Base-by-base conservation (phyloP, 768 basidiomycete species). In the Stropharia rugosoannulata region DNA sequence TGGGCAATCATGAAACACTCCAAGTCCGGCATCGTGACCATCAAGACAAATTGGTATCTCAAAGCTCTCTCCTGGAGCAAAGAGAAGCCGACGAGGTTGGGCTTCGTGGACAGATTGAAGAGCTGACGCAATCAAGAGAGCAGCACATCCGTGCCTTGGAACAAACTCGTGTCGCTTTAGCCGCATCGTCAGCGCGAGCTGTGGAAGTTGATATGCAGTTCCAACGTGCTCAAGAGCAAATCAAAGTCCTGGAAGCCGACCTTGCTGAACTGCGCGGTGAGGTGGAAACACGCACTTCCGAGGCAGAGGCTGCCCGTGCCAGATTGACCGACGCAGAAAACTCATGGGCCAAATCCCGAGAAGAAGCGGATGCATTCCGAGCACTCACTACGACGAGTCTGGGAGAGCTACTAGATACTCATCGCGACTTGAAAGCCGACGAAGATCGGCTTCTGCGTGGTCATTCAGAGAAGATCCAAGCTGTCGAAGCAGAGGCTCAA, bases 321-420 rank as follows among this genome's bases (percentile, higher is more conserved):
- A 79, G 88, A 52, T 72, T 95, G 41, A 75, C 81, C 22, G 92
- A 95, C 51, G 86, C 88, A 41, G 95, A 97, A 73, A 93, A 90
- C 66, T 85, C 89, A 8, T 97, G 94, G 87, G 83, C 90, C 22
- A 90, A 93, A 69, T 93, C 93, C 41, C 85, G 94, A 12, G 90
- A 95, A 72, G 94, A 98, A 75, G 93, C 94, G 2, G 95, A 97
- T 68, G 85, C 89, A 1, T 86, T 95, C 70, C 80, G 94, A 51
- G 88, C 90, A 18, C 75, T 94, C 49, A 95, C 95, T 2, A 96
- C 93, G 2, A 85, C 87, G 45, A 82, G 87, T 64, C 80, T 97
- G 2, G 94, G 93, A 19, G 85, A 95, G 66, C 77, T 97, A 16
- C 76, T 97, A 44, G 92, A 95, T 66, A 86, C 89, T 2, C 95